These are phyloP conservation scores for Lactarius psammicola DNA, from an alignment of 768 basidiomycete genomes.

Conservation along the genomic window DNA sequence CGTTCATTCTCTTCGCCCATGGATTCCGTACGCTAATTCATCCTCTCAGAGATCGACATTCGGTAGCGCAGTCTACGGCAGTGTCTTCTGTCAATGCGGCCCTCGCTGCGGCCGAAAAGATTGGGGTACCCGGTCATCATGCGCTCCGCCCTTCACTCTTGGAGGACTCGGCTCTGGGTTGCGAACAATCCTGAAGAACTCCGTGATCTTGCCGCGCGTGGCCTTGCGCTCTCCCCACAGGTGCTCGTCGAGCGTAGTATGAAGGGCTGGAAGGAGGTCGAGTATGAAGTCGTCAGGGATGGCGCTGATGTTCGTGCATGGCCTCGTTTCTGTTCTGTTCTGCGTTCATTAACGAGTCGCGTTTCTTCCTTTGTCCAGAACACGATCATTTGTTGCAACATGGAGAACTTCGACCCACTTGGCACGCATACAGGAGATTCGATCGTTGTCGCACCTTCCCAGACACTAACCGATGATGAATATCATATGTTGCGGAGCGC, in stretches of 20 bases:
- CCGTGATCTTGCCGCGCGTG: slow-evolving; percentile 89
- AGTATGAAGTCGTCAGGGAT: slow-evolving; percentile 99
- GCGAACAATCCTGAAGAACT: slow-evolving; percentile 93
- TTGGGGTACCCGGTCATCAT: slow-evolving; percentile 98
- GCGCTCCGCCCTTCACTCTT: slow-evolving; percentile 93
- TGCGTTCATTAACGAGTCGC: slow-evolving; percentile 1
- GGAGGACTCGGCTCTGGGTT: slow-evolving; percentile 97
- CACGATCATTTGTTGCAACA: slow-evolving; percentile 99
- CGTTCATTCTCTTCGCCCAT: slow-evolving; percentile 58
- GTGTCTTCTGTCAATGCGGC: slow-evolving; percentile 95
- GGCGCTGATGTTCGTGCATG: slow-evolving; percentile 79
- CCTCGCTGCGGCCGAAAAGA: slow-evolving; percentile 82
- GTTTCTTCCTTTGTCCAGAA: slow-evolving; percentile 54
- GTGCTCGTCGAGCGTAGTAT: slow-evolving; percentile 96
- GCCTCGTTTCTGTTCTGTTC: background rate
- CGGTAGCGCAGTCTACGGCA: slow-evolving; percentile 73
- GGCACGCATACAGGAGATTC: slow-evolving; percentile 99
- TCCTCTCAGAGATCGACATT: slow-evolving; percentile 51
- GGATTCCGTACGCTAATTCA: slow-evolving; percentile 77
- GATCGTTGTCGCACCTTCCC: slow-evolving; percentile 97
- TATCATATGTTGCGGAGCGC: slow-evolving; percentile 99
- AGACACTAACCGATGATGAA: slow-evolving; percentile 95
- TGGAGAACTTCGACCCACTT: slow-evolving; percentile 99
- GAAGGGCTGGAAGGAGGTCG: slow-evolving; percentile 99
- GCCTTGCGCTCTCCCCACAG: slow-evolving; percentile 88